Evolutionary conservation across 1,139 yeast genomes (phyloP), one percentile per base, ranked within the genome.

Genomic region (Schwanniomyces etchellsii): DNA sequence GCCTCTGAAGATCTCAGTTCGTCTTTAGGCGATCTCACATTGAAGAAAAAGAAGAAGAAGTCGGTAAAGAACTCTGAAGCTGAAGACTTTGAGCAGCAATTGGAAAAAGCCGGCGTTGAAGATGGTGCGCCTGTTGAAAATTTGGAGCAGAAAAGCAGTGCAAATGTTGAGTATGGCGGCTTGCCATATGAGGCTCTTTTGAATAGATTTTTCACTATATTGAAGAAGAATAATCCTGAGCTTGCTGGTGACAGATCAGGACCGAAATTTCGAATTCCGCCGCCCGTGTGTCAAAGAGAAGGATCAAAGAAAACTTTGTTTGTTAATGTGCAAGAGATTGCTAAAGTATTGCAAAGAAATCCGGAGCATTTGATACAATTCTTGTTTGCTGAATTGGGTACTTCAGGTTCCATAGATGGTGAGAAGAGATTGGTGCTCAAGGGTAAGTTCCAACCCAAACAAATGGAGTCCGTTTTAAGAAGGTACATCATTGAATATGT

Each of bases 381-480:
- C 64, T 67, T 91, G 63, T 93, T 91, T 63, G 97, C 98, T 2
- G 99, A 91, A 70, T 74, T 91, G 75, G 99, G 98, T 79, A 91
- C 99, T 15, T 86, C 97, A 3, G 99, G 99, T 55, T 89, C 97
- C 36, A 91, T 91, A 39, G 99, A 91, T 64, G 98, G 97, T 57
- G 89, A 88, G 59, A 85, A 88, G 70, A 81, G 98, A 63, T 76
- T 91, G 55, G 89, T 91, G 41, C 88, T 91, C 60, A 91, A 88
- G 73, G 99, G 99, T 69, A 84, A 95, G 62, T 91, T 88, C 74
- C 95, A 83, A 65, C 96, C 95, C 48, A 91, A 91, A 66, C 96
- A 89, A 63, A 81, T 91, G 75, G 98, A 91, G 65, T 83, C 89
- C 40, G 95, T 91, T 42, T 74, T 91, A 62, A 83, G 97, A 72